Evolutionary conservation across 2,329 filamentous ascomycete species (phyloP).

Genomic region (Fusarium nurragi): DNA sequence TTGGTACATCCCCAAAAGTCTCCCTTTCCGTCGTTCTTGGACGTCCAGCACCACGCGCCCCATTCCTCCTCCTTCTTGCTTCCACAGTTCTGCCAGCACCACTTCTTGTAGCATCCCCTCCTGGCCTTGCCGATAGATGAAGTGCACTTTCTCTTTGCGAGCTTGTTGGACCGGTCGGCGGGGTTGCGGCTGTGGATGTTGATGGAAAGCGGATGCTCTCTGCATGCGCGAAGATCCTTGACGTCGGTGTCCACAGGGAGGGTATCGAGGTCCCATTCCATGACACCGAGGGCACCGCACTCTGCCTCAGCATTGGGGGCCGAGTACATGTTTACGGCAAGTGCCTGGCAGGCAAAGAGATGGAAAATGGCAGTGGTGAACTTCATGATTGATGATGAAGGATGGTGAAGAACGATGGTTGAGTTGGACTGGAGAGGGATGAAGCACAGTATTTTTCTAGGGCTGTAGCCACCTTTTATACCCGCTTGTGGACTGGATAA

Average conservation of each 20-base stretch:
- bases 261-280: neutral
- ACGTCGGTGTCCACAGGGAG: neutral
- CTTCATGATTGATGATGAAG: neutral
- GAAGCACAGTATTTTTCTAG: neutral
- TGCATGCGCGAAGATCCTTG: neutral
- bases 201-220: neutral
- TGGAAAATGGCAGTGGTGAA: neutral
- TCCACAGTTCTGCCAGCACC: constrained; percentile 5
- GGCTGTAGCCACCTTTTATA: neutral
- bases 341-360: neutral
- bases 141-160: neutral
- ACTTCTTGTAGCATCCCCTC: neutral
- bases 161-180: neutral
- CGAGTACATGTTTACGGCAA: constrained; percentile 1
- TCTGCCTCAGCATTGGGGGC: neutral
- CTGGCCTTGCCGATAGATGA: neutral
- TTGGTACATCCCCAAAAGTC: neutral
- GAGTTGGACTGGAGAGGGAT: neutral
- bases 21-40: neutral
- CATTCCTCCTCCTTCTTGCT: neutral
- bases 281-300: neutral
- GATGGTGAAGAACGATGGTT: neutral
- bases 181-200: constrained; percentile 2
- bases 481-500: no score
- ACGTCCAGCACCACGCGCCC: neutral